phyloP scores from a whole-genome alignment of 441 rosid species.

The Corymbia citriodora region DNA sequence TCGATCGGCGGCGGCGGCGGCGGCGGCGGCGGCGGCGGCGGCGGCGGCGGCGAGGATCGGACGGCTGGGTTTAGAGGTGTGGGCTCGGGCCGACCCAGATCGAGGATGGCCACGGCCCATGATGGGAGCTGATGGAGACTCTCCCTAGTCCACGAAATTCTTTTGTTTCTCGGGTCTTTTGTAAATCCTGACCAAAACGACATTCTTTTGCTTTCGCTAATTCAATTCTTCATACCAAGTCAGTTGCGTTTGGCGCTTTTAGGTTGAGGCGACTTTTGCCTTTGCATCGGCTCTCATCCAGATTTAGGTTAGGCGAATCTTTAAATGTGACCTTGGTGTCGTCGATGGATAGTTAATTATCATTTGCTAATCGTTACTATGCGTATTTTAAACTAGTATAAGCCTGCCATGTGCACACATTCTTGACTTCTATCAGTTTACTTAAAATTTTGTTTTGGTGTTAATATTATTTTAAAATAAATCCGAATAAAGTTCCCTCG shows the following conservation, averaged over 20 bases:
- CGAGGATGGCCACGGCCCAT: slow-evolving; percentile 35
- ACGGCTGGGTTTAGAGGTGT: slow-evolving; percentile 6
- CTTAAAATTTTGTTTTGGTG: too few relatives aligned
- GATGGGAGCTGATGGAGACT: background rate
- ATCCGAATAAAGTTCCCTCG: too few relatives aligned
- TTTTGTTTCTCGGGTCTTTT: background rate
- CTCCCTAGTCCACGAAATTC: background rate
- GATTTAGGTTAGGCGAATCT: background rate
- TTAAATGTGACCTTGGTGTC: too few relatives aligned
- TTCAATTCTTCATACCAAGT: background rate
- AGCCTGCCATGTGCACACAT: accelerated
- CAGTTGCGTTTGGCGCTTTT: background rate
- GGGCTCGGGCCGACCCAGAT: background rate
- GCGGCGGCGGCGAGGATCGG: background rate
- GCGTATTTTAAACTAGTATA: too few relatives aligned
- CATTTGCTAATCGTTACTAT: too few relatives aligned
- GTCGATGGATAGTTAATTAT: too few relatives aligned
- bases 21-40: too few relatives aligned
- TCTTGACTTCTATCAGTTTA: too few relatives aligned
- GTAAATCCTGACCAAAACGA: background rate
- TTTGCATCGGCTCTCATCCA: background rate
- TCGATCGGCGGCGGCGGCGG: background rate
- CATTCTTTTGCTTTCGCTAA: background rate
- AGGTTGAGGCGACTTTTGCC: background rate
- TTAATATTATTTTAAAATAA: too few relatives aligned